A percentile compares a stretch with the other conserved stretches of the same genome.
Conservation (phyloP, 2,329 filamentous ascomycete species). For the Hypoxylon sp. region DNA sequence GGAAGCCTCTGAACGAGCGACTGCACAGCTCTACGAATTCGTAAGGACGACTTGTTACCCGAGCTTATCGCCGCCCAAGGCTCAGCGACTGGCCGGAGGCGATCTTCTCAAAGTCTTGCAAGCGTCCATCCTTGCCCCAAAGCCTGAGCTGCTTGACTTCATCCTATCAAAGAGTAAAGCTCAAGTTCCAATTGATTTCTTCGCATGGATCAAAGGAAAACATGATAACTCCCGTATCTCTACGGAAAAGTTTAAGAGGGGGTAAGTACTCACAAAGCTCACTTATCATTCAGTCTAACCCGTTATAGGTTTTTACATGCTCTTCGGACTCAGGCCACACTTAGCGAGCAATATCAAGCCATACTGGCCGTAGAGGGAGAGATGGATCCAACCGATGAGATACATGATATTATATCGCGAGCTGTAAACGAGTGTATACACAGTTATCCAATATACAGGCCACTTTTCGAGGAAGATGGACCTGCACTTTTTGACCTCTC, state of each 20-base stretch:
- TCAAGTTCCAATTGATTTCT: constrained; percentile 16
- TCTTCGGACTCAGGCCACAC: constrained; percentile 15
- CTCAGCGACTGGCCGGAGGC: not conserved
- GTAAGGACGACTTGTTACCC: not conserved
- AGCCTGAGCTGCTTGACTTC: constrained; percentile 18
- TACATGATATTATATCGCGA: constrained; percentile 10
- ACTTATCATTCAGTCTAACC: constrained; percentile 10
- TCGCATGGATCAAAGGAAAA: constrained; percentile 28
- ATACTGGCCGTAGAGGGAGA: constrained; percentile 29
- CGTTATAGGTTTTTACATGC: constrained; percentile 24
- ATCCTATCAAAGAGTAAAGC: constrained; percentile 7
- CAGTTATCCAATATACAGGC: not conserved
- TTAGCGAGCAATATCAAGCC: constrained; percentile 26
- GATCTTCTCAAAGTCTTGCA: constrained; percentile 19
- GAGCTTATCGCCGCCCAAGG: not conserved
- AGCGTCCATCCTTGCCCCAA: constrained; percentile 3
- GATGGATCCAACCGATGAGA: not conserved
- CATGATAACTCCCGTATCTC: constrained; percentile 21
- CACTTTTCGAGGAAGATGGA: constrained; percentile 40
- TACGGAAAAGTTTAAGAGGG: constrained; percentile 12
- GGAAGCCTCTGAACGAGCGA: not conserved
- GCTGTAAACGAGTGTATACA: constrained; percentile 13
- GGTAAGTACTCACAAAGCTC: constrained; percentile 17
- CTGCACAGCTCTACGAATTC: constrained; percentile 19
- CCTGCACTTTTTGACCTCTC: constrained; percentile 37